Evolutionary conservation across 2,329 filamentous ascomycete genomes (phyloP).

Genomic region (Fusarium coicis): DNA sequence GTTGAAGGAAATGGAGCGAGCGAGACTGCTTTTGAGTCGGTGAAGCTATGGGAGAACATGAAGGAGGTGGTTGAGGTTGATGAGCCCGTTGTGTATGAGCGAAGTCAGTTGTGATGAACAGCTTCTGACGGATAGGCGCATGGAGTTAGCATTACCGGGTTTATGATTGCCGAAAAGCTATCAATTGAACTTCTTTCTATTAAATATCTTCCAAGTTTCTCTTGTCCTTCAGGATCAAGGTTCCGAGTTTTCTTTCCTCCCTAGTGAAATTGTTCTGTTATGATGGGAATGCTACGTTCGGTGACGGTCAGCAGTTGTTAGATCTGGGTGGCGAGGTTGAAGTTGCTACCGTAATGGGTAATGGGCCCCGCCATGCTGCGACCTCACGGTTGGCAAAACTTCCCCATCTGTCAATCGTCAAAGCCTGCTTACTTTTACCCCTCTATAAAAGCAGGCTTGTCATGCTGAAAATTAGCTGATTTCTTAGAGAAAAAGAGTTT

Average conservation of each 20-base stretch:
- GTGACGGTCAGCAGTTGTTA: neutral
- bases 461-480: neutral
- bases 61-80: constrained; percentile 18
- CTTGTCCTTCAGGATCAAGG: no score
- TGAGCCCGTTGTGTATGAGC: constrained; percentile 20
- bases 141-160: neutral
- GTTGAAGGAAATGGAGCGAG: constrained; percentile 14
- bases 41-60: constrained; percentile 40
- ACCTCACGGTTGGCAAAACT: neutral
- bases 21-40: constrained; percentile 31
- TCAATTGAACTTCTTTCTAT: neutral
- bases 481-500: rapidly evolving
- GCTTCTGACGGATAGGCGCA: rapidly evolving
- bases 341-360: constrained; percentile 6
- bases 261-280: no score
- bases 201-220: neutral
- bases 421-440: neutral
- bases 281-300: no score
- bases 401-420: neutral
- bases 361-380: neutral
- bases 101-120: constrained; percentile 13
- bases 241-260: no score
- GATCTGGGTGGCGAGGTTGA: neutral
- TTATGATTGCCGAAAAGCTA: neutral
- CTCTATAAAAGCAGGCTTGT: neutral